These are phyloP conservation scores for Pyrenophora tritici-repentis DNA, from an alignment of 2,329 filamentous ascomycete genomes.

Conservation along the genomic window DNA sequence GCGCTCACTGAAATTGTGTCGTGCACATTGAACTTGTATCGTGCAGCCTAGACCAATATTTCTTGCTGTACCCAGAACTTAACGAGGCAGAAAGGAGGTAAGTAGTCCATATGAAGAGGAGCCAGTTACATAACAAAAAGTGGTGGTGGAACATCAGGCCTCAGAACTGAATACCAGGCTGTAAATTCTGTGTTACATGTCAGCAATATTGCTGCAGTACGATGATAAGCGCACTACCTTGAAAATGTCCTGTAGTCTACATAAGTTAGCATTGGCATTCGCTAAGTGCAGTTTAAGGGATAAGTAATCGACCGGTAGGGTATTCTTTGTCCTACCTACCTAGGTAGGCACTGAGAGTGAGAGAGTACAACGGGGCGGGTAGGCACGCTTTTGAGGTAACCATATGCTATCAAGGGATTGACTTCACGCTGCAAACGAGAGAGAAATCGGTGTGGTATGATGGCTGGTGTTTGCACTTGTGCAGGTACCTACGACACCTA, in stretches of 20 bases:
- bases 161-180: not conserved
- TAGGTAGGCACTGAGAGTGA: not conserved
- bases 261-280: not conserved
- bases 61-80: not conserved
- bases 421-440: too few species aligned
- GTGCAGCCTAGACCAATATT: not conserved
- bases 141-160: not conserved
- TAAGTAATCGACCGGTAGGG: not conserved
- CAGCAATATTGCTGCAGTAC: slow-evolving; percentile 2
- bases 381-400: not conserved
- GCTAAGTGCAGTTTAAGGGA: not conserved
- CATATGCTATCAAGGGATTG: too few species aligned
- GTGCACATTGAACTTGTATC: not conserved
- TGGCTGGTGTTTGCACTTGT: not conserved
- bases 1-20: not conserved
- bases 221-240: slow-evolving; percentile 4
- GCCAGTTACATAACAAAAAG: not conserved
- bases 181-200: not conserved
- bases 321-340: not conserved
- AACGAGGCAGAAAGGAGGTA: not conserved
- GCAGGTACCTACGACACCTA: too few species aligned
- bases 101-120: not conserved
- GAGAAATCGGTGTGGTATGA: too few species aligned
- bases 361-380: not conserved
- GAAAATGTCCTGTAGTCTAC: not conserved